These are phyloP conservation scores for Calonectria naviculata DNA, from an alignment of 2,329 filamentous ascomycete species.

Conservation along the genomic window DNA sequence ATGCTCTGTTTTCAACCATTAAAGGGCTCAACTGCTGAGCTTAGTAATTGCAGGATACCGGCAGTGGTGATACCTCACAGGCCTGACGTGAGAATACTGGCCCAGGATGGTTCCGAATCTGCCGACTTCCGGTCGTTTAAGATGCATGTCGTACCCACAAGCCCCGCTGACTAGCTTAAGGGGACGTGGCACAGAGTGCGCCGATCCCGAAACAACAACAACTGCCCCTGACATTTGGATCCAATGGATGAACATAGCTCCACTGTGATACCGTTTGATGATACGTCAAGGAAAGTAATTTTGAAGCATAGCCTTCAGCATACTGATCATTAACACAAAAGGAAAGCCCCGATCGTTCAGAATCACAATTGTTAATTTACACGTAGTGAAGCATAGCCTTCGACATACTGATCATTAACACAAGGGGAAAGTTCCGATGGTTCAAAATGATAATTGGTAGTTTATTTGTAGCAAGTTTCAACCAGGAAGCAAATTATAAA, in stretches of 20 bases:
- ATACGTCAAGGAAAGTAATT: neutral
- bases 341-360: neutral
- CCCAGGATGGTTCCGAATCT: neutral
- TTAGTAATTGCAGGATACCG: neutral
- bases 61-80: neutral
- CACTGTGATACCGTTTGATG: neutral
- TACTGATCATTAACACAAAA: neutral
- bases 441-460: neutral
- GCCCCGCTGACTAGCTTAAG: neutral
- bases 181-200: neutral
- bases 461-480: neutral
- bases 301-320: neutral
- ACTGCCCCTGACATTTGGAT: neutral
- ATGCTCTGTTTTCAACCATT: neutral
- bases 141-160: neutral
- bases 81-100: neutral
- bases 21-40: neutral
- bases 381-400: neutral
- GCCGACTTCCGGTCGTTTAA: neutral
- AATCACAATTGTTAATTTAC: neutral
- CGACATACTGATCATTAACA: neutral
- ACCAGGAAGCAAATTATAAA: neutral
- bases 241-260: neutral
- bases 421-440: neutral
- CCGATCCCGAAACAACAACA: neutral